Percentiles rank a stretch among this genome's conserved stretches.
These are phyloP conservation scores for Auxenochlorella pyrenoidosa DNA, from an alignment of 139 green algal genomes.

Conservation along the genomic window DNA sequence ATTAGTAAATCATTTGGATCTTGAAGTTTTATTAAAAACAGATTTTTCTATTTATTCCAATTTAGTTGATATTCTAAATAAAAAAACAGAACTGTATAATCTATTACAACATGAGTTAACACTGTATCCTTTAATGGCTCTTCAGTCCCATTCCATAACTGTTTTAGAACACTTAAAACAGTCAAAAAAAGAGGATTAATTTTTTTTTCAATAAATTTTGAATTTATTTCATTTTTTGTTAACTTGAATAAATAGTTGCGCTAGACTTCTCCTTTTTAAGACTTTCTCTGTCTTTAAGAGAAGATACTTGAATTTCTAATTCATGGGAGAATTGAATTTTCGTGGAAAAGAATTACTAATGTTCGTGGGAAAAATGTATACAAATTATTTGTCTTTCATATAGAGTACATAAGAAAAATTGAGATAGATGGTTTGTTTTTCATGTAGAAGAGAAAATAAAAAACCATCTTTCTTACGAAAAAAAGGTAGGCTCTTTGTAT, in stretches of 20 bases:
- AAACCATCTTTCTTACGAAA: not conserved
- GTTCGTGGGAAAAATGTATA: not conserved
- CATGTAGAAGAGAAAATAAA: not conserved
- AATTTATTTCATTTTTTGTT: no score
- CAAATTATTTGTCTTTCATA: not conserved
- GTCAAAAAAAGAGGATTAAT: not conserved
- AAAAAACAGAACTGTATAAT: conserved; percentile 21
- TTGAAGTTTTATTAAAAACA: conserved; percentile 9
- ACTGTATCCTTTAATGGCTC: not conserved
- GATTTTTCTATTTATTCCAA: conserved; percentile 10
- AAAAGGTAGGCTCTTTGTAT: not conserved
- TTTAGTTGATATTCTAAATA: not conserved
- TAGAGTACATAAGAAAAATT: not conserved
- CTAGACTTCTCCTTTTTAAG: not conserved
- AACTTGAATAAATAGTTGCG: no score
- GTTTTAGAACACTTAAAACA: conserved; percentile 1
- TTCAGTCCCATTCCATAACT: not conserved
- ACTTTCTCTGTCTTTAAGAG: no score
- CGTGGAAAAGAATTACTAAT: not conserved
- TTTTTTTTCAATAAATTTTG: not conserved
- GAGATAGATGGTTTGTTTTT: not conserved
- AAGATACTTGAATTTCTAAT: not conserved
- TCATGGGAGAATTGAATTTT: no score
- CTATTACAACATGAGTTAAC: not conserved
- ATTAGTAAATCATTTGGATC: not conserved